These are phyloP conservation scores for Galerina marginata DNA, from an alignment of 768 basidiomycete genomes.

Conservation along the genomic window DNA sequence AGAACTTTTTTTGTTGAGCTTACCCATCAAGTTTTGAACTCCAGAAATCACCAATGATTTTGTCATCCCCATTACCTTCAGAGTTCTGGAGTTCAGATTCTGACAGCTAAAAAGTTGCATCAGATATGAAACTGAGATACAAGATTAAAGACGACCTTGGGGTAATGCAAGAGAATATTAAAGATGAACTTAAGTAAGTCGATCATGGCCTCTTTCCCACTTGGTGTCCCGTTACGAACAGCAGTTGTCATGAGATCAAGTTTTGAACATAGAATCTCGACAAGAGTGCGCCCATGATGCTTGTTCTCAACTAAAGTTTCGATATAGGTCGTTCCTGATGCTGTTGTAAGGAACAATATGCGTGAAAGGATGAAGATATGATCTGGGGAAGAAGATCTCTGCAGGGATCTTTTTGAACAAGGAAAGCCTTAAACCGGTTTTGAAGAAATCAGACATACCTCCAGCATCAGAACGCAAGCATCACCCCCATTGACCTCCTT, in stretches of 20 bases:
- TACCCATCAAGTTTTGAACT: slow-evolving; percentile 73
- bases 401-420: slow-evolving; percentile 7
- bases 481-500: slow-evolving; percentile 70
- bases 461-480: slow-evolving; percentile 57
- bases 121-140: neutral
- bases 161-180: slow-evolving; percentile 82
- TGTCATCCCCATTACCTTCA: slow-evolving; percentile 39
- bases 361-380: slow-evolving; percentile 77
- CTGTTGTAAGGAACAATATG: slow-evolving; percentile 77
- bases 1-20: slow-evolving; percentile 27
- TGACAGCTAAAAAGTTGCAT: slow-evolving; percentile 34
- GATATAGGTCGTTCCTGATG: slow-evolving; percentile 55
- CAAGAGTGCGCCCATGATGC: slow-evolving; percentile 56
- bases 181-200: slow-evolving; percentile 88
- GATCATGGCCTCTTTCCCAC: slow-evolving; percentile 74
- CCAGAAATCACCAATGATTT: slow-evolving; percentile 79
- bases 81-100: slow-evolving; percentile 51
- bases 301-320: slow-evolving; percentile 70
- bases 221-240: slow-evolving; percentile 55
- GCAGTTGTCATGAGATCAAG: slow-evolving; percentile 59
- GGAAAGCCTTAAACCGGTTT: neutral
- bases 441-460: slow-evolving; percentile 46
- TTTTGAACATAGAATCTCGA: slow-evolving; percentile 66
- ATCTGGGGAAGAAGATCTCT: slow-evolving; percentile 70
- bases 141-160: slow-evolving; percentile 55